A percentile compares a stretch with the other conserved stretches of the same genome.
Conservation (phyloP, 768 basidiomycete genomes). For the Panellus pusillus region DNA sequence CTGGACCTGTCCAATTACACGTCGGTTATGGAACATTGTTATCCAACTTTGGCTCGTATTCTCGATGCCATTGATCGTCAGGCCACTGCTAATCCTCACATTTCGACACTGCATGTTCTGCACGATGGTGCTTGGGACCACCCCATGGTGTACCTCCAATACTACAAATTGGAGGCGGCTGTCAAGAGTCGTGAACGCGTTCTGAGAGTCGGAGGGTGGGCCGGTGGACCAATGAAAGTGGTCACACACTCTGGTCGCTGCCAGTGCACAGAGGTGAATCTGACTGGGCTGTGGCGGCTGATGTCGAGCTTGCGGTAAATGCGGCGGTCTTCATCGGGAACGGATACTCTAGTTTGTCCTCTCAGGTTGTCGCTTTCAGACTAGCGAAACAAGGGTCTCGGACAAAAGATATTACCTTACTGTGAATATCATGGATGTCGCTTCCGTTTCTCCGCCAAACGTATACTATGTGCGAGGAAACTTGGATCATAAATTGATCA, state of each 20-base stretch:
- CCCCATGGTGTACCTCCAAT: slow-evolving; percentile 42
- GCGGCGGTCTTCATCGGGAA: slow-evolving; percentile 49
- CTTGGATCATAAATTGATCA: no score
- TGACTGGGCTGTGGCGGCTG: slow-evolving; percentile 45
- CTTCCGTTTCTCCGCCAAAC: no score
- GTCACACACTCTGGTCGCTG: slow-evolving; percentile 42
- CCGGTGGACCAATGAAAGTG: slow-evolving; percentile 39
- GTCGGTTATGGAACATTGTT: slow-evolving; percentile 45
- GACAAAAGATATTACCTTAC: slow-evolving; percentile 37
- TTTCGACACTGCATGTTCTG: slow-evolving; percentile 41
- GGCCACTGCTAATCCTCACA: slow-evolving; percentile 34
- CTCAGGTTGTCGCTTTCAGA: slow-evolving; percentile 44
- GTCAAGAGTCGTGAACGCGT: slow-evolving; percentile 38
- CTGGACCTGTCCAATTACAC: slow-evolving; percentile 36
- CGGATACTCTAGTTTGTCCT: slow-evolving; percentile 48
- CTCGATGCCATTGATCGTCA: slow-evolving; percentile 39
- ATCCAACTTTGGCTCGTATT: slow-evolving; percentile 41
- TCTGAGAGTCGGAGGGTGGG: slow-evolving; percentile 32
- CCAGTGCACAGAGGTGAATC: slow-evolving; percentile 38
- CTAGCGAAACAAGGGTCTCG: slow-evolving; percentile 37
- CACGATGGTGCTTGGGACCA: slow-evolving; percentile 51
- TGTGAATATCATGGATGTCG: slow-evolving; percentile 21
- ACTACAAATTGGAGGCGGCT: slow-evolving; percentile 39
- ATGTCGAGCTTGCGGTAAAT: slow-evolving; percentile 44
- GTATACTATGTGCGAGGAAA: no score